Evolutionary conservation across 257 asterid species (phyloP).

Genomic region (Nicotiana undulata): DNA sequence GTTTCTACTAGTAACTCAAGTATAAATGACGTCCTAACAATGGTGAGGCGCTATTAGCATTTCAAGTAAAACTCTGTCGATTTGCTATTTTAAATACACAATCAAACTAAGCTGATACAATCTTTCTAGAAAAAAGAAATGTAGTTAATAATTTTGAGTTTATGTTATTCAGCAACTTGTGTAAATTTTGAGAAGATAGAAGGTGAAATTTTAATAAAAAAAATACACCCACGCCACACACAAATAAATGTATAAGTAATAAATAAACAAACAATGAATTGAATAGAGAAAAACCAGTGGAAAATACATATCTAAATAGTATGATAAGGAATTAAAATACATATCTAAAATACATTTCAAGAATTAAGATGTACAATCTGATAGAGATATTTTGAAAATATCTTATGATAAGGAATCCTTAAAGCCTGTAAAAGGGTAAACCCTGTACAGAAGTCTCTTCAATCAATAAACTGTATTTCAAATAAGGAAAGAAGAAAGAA

Average conservation of each 20-base stretch:
- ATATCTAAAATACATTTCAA: too few species aligned
- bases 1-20: too few species aligned
- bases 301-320: neutral
- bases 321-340: too few species aligned
- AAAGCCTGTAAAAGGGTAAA: neutral
- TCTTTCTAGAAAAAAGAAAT: too few species aligned
- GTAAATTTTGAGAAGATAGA: neutral
- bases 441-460: neutral
- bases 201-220: too few species aligned
- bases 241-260: too few species aligned
- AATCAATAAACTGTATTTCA: neutral
- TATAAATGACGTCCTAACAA: neutral
- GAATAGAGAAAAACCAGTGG: neutral
- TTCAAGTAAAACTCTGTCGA: too few species aligned
- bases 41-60: neutral
- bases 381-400: neutral
- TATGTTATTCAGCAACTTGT: neutral
- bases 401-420: neutral
- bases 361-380: neutral
- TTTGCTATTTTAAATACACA: neutral
- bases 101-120: neutral
- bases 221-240: too few species aligned
- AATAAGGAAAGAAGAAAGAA: neutral
- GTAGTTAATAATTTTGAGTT: neutral
- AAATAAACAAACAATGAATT: neutral